These are phyloP conservation scores for Angomonas ambiguus DNA, from an alignment of 208 protist genomes.

Conservation along the genomic window DNA sequence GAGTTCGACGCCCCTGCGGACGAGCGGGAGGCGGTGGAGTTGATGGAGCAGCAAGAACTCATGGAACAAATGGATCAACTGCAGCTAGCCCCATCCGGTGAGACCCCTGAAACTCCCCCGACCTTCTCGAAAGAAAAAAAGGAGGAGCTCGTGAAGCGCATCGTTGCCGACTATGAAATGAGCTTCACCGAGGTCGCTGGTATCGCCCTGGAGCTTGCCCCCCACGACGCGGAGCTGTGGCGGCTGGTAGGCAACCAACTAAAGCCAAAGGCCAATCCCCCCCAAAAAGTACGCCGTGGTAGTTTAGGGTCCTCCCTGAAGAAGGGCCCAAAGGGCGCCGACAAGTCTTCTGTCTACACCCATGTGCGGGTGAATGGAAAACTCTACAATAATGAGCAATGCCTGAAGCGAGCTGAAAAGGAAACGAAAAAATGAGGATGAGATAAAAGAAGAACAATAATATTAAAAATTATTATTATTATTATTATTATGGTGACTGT, in stretches of 20 bases:
- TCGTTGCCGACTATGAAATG: constrained; percentile 14
- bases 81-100: not conserved
- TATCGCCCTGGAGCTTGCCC: constrained; percentile 15
- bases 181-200: constrained; percentile 18
- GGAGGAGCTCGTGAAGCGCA: constrained; percentile 2
- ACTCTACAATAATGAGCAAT: constrained; percentile 12
- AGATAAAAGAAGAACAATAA: constrained; percentile 2
- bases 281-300: not conserved
- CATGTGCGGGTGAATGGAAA: not conserved
- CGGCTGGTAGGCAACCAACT: constrained; percentile 14
- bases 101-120: not conserved
- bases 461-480: constrained; percentile 2
- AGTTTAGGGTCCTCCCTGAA: not conserved
- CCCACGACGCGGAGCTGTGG: constrained; percentile 15
- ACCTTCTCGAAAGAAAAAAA: not conserved
- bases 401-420: not conserved
- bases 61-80: constrained; percentile 1
- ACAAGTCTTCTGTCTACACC: not conserved
- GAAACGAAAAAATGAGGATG: not conserved
- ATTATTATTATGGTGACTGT: not conserved
- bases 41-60: constrained; percentile 5
- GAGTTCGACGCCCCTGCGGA: constrained; percentile 24
- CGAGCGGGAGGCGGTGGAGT: constrained; percentile 17
- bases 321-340: not conserved
- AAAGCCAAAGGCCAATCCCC: not conserved